These are phyloP conservation scores for Kernera saxatilis DNA, from an alignment of 345 rosid species.

Conservation along the genomic window DNA sequence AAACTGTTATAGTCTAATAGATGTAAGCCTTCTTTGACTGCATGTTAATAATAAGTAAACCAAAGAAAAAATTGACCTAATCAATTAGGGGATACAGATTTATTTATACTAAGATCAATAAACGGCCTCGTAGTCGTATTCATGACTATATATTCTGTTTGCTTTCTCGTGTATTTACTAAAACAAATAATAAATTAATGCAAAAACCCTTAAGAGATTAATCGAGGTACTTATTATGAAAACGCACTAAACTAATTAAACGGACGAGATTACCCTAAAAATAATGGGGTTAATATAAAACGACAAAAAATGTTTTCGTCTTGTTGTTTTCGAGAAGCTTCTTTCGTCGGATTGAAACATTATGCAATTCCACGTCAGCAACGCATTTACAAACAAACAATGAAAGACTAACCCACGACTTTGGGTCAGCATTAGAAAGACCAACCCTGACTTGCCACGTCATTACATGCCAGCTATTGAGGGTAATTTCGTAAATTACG, in stretches of 20 bases:
- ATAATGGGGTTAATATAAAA: neutral
- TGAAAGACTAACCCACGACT: slow-evolving; percentile 11
- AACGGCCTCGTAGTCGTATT: neutral
- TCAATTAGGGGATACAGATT: neutral
- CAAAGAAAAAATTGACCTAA: neutral
- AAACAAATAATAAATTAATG: neutral
- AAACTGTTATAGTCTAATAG: neutral
- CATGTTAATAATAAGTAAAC: neutral
- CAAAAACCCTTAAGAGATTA: neutral
- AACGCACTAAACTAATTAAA: neutral
- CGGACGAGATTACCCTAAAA: neutral
- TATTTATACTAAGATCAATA: neutral
- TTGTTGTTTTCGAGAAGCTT: slow-evolving; percentile 20
- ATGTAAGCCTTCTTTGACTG: neutral
- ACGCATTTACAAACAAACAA: slow-evolving; percentile 13
- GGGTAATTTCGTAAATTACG: neutral
- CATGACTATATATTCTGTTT: neutral
- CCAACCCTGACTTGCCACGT: slow-evolving; percentile 26
- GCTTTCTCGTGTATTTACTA: neutral
- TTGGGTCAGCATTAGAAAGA: slow-evolving; percentile 1
- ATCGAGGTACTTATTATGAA: neutral
- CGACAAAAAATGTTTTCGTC: slow-evolving; percentile 23
- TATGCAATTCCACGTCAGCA: slow-evolving; percentile 29
- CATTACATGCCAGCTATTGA: neutral
- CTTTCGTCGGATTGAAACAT: neutral